Evolutionary conservation across 2,329 filamentous ascomycete species (phyloP).

Genomic region (Ceratocystiopsis minuta): DNA sequence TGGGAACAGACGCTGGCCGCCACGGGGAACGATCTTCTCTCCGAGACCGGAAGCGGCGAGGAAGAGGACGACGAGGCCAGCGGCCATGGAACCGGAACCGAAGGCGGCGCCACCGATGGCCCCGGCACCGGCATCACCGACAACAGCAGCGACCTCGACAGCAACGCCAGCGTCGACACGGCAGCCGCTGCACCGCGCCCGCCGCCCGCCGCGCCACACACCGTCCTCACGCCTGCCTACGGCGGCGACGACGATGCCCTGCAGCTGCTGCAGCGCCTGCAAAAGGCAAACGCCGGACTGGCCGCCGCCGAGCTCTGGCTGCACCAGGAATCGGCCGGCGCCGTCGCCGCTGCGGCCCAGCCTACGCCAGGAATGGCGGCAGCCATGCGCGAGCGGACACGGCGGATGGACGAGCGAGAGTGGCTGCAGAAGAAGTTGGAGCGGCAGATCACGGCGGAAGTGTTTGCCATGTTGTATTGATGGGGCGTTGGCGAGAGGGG

Average conservation of each 20-base stretch:
- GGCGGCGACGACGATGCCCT: slow-evolving; percentile 5
- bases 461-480: slow-evolving; percentile 4
- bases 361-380: too few relatives aligned
- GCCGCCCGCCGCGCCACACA: too few relatives aligned
- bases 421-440: not conserved
- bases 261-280: slow-evolving; percentile 1
- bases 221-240: slow-evolving; percentile 1
- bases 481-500: too few relatives aligned
- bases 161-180: too few relatives aligned
- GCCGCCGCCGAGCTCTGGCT: not conserved
- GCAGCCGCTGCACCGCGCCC: too few relatives aligned
- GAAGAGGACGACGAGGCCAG: not conserved
- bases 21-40: not conserved
- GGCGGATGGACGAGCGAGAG: not conserved
- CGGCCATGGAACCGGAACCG: not conserved
- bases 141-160: too few relatives aligned
- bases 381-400: too few relatives aligned
- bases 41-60: not conserved
- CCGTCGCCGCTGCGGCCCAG: too few relatives aligned
- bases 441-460: slow-evolving; percentile 1
- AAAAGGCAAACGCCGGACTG: not conserved
- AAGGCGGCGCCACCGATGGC: not conserved
- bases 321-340: not conserved
- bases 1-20: slow-evolving; percentile 6
- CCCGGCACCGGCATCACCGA: not conserved